Evolutionary conservation across 495 filamentous ascomycete genomes (phyloP).

Genomic region (Astrocystis sublimbata): DNA sequence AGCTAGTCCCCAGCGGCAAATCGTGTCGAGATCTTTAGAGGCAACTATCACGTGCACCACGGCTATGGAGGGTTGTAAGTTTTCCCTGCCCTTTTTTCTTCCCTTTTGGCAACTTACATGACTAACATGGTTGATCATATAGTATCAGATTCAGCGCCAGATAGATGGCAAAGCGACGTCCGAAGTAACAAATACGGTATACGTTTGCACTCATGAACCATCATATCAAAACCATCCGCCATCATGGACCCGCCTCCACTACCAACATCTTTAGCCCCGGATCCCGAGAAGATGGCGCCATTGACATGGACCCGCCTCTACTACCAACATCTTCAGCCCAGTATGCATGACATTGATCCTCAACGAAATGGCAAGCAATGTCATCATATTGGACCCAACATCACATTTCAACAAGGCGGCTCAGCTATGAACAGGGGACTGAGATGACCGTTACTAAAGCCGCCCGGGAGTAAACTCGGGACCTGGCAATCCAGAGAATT

Average conservation of each 20-base stretch:
- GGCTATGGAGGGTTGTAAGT: no score
- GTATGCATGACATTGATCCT: no score
- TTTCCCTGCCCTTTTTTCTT: no score
- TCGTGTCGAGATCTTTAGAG: no score
- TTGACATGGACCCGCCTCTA: conserved; percentile 46
- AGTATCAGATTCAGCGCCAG: conserved; percentile 82
- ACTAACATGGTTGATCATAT: no score
- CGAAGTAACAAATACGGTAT: conserved; percentile 95
- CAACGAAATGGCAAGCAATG: no score
- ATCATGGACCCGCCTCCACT: conserved; percentile 84
- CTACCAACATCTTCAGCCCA: no score
- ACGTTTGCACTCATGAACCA: conserved; percentile 93
- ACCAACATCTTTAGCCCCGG: conserved; percentile 52
- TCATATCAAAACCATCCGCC: conserved; percentile 61
- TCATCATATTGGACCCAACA: no score
- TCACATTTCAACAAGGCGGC: no score
- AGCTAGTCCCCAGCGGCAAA: no score
- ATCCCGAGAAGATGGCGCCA: conserved; percentile 46
- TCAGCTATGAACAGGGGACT: conserved; percentile 70
- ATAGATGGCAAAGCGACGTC: conserved; percentile 73
- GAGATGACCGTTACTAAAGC: conserved; percentile 68
- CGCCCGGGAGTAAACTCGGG: conserved; percentile 73
- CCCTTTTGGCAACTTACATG: no score
- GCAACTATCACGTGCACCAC: no score
- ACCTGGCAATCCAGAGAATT: conserved; percentile 89